Evolutionary conservation across 768 basidiomycete species (phyloP).

Genomic region (Mycena latifolia): DNA sequence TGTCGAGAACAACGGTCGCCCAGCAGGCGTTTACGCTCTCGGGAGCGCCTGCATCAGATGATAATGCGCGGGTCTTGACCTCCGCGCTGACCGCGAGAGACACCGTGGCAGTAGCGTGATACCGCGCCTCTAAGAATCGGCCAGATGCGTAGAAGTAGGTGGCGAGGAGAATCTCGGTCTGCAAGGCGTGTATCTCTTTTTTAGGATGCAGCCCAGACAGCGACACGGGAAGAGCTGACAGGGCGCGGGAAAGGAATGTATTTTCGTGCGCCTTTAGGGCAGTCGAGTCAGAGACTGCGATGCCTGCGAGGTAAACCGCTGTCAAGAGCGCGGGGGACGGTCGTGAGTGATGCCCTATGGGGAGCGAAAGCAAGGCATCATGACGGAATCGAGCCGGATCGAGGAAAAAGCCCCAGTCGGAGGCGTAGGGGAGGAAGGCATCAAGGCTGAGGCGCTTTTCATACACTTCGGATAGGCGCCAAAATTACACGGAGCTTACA

Average conservation of each 20-base stretch:
- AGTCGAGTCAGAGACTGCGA: constrained; percentile 7
- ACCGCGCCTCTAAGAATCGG: constrained; percentile 49
- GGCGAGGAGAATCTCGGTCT: too few species aligned
- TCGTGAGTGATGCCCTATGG: constrained; percentile 38
- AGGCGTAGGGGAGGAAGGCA: too few species aligned
- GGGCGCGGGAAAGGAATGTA: constrained; percentile 47
- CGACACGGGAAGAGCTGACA: constrained; percentile 40
- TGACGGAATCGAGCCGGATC: constrained; percentile 52
- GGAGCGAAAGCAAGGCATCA: constrained; percentile 36
- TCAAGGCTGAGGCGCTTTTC: constrained; percentile 22
- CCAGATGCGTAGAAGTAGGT: constrained; percentile 58
- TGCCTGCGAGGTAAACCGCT: constrained; percentile 42
- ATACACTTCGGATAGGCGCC: too few species aligned
- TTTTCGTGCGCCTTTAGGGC: constrained; percentile 17
- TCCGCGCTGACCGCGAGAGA: constrained; percentile 41
- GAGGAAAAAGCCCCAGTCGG: constrained; percentile 63
- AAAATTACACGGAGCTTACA: constrained; percentile 5
- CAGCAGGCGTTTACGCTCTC: constrained; percentile 31
- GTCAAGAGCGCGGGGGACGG: constrained; percentile 41
- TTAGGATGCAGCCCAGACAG: constrained; percentile 39
- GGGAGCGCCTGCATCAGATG: constrained; percentile 5
- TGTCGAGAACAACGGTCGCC: constrained; percentile 28
- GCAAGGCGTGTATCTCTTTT: too few species aligned
- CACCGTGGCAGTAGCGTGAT: constrained; percentile 53
- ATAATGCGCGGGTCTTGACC: neutral